Percentiles rank a stretch among this genome's conserved stretches.
Conservation (phyloP, 208 protist genomes). For the Acanthamoeba sp. region DNA sequence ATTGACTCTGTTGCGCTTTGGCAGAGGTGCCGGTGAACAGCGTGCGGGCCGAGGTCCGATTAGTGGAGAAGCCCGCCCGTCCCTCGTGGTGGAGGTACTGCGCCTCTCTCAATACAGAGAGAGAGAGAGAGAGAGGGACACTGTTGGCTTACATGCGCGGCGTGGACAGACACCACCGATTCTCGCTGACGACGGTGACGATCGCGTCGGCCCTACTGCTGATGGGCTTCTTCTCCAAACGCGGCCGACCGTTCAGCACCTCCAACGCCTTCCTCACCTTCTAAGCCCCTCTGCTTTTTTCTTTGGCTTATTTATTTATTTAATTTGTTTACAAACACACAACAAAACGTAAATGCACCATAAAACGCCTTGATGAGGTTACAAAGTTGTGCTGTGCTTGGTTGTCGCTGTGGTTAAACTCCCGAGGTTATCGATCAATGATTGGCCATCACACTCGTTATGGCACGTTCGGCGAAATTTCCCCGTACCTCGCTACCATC, state of each 20-base stretch:
- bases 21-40: slow-evolving; percentile 41
- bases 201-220: slow-evolving; percentile 49
- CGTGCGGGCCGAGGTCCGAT: slow-evolving; percentile 14
- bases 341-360: no score
- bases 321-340: not conserved
- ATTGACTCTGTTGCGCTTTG: not conserved
- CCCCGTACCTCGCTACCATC: no score
- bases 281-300: not conserved
- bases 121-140: no score
- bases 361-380: no score
- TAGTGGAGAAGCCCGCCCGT: slow-evolving; percentile 25
- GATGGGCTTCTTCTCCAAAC: slow-evolving; percentile 54
- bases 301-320: not conserved
- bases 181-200: slow-evolving; percentile 59
- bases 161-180: slow-evolving; percentile 5
- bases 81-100: slow-evolving; percentile 37
- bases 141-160: not conserved
- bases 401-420: no score
- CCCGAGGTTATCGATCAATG: no score
- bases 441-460: no score
- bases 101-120: no score
- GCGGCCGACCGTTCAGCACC: not conserved
- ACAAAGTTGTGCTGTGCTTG: no score
- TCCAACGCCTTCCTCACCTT: slow-evolving; percentile 38
- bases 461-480: no score